Base-by-base conservation (phyloP, 2,329 filamentous ascomycete genomes). In the Dissoconium aciculare region DNA sequence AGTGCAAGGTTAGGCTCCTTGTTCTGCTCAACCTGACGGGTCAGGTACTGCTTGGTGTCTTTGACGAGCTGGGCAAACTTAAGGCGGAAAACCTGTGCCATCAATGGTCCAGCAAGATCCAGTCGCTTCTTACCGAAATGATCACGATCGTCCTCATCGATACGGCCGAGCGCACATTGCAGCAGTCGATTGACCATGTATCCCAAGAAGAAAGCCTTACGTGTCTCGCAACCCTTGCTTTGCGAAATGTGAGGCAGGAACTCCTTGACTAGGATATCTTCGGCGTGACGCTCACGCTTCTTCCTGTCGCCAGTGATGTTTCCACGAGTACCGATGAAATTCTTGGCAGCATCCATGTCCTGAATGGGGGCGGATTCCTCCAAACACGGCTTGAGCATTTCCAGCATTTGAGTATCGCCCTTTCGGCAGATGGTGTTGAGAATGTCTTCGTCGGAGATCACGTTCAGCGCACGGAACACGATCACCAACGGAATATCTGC, bases 61-160 rank as follows among this genome's bases (percentile, higher is more conserved):
- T 80, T 78, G 27, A 84, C 91, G 53, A 98, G 74, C 54, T 89
- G 81, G 41, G 83, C 74, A 55, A 94, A 87, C 37, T 95, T 76
- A 37, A 78, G 77, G 38, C 89, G 78, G 71, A 98, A 98, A 25
- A 98, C 69, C 53, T 91, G 92, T n/a, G 87, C 87, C 44, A 98
- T 73, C 34, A 98, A 66, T 17, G 89, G 87, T 41, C 89, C 89
- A 34, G 89, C 87, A 47, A 98, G 69, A 63, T 98, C 89, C 34
- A 98, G 67, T 43, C 89, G 79, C 69, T 98, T 98, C 69, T 95
- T 95, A 49, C 89, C 89, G 51, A 98, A 94, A 56, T 98, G 91
- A 64, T 98, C 89, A 63, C 89, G 81, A 52, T 98, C 89, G 50
- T 98, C 89, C 15, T 84, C 83, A 53, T 95, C 89, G 39, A 84